Evolutionary conservation across 768 basidiomycete species (phyloP), one percentile per base, ranked within the genome.

Genomic region (Lactifluus piperatus): DNA sequence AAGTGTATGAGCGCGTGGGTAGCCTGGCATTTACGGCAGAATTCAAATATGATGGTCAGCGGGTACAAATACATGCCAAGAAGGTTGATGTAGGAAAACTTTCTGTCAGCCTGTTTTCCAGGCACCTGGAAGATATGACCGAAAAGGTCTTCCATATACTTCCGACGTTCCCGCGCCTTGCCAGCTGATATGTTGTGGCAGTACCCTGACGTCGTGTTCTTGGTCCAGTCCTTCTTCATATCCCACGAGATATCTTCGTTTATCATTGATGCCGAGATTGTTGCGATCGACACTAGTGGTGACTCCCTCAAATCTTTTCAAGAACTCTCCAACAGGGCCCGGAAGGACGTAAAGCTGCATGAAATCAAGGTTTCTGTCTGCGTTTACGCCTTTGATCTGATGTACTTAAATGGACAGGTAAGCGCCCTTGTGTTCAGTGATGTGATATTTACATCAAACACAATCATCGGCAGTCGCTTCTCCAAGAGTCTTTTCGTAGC

Each of bases 51-150:
- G 94, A 97, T 65, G 94, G 87, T 20, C 88, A 91, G 67, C 79
- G 87, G 50, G 90, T 86, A 20, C 90, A 91, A 70, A 84, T 89
- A n/a, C 88, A 90, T 68, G 85, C 77, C 13, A 67, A 54, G 44
- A 69, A 62, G 62, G 67, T 67, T 14, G 65, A 69, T 3, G 66
- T 70, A 32, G 74, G 68, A 32, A 64, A 68, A 11, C 54, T 67
- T 30, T 66, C 64, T 10, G 78, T 91, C 43, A 80, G 82, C 53
- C 76, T 94, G 50, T 95, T 95, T 74, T 91, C 88, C 59, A 83
- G 92, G 55, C 91, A 93, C 75, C 75, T 95, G 32, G 91, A 94
- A 72, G 85, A 93, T 66, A 94, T 94, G 93, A 93, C 91, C 1
- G 81, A 83, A 60, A 94, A 95, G 77, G 88, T 82, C 68, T 62